These are phyloP conservation scores for Boehmeria nivea DNA, from an alignment of 306 rosid genomes.

Conservation along the genomic window DNA sequence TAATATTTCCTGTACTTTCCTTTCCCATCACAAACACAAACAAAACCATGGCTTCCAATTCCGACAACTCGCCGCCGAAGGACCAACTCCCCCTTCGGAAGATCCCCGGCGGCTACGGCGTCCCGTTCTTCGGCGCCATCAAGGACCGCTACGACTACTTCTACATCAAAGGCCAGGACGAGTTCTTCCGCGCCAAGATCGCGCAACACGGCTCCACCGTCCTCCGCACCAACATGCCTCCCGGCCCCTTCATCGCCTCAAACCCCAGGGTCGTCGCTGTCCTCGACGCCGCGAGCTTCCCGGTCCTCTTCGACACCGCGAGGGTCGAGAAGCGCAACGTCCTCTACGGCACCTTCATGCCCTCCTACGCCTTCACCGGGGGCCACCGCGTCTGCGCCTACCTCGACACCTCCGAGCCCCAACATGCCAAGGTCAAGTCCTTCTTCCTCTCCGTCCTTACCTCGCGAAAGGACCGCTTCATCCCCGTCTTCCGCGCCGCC, in stretches of 20 bases:
- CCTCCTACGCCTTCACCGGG: conserved; percentile 60
- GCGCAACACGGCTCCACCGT: conserved; percentile 47
- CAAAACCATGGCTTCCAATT: conserved; percentile 9
- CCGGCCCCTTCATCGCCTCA: conserved; percentile 59
- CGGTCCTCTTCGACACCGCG: conserved; percentile 46
- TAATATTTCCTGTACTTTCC: no score
- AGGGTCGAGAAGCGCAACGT: conserved; percentile 55
- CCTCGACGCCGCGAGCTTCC: conserved; percentile 55
- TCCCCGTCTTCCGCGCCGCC: conserved; percentile 42
- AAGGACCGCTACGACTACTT: conserved; percentile 51
- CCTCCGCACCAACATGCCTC: conserved; percentile 70
- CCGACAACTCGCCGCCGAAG: not conserved
- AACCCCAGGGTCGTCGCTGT: conserved; percentile 45
- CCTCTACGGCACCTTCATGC: conserved; percentile 80
- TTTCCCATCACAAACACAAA: no score
- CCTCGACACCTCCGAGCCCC: conserved; percentile 55
- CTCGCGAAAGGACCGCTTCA: conserved; percentile 20
- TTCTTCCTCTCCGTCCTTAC: conserved; percentile 35
- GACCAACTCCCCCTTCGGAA: conserved; percentile 34
- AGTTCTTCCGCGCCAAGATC: conserved; percentile 48
- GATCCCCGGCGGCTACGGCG: conserved; percentile 63
- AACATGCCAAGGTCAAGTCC: conserved; percentile 37
- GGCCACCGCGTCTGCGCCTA: conserved; percentile 57
- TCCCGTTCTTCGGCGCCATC: conserved; percentile 50
- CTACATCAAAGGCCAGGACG: conserved; percentile 56